Evolutionary conservation across 2,329 filamentous ascomycete genomes (phyloP), one percentile per base, ranked within the genome.

Genomic region (Colletotrichum sp.): DNA sequence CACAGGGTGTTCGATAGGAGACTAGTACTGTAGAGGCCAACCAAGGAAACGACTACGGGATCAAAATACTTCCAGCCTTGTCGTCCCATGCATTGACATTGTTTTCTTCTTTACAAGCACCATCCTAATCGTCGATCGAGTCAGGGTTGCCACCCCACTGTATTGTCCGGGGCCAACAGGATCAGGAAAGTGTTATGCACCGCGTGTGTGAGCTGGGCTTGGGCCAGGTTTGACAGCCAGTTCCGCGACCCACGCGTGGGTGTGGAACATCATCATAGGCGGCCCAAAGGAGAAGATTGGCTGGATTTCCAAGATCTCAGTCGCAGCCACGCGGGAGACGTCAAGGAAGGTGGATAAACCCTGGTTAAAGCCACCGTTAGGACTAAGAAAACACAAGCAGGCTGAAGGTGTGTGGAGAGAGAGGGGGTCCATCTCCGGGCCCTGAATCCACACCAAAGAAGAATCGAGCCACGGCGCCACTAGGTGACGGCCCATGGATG

Each of bases 321-420:
- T 61, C 34, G 64, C 43, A 62, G 55, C 69, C 69, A 65, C 69
- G 69, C 69, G 64, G 69, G 69, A 72, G 69, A 47, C 34, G 69
- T 72, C 69, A n/a, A 68, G 64, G 69, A 47, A 68, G 57, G 69
- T 63, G 57, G n/a, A 24, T 24, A 72, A 27, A 61, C n/a, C 54
- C 69, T 29, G 36, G 62, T 16, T 27, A 36, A 72, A 33, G 36
- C n/a, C 54, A 63, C 34, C 29, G 62, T 16, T 27, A 47, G 15
- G 43, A 36, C 24, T 21, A 61, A 61, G 57, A 36, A 36, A 61
- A 51, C 12, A 51, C n/a, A 51, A 51, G 43, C 43, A 51, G 43
- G 68, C 27, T 54, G 38, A 57, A 31, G 21, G 63, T 11, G 38
- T 72, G 66, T 72, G 66, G 70, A 31, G 51, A 64, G 33, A 8